Base-by-base conservation (phyloP, 2,329 filamentous ascomycete species). In the Phyllachora maydis region DNA sequence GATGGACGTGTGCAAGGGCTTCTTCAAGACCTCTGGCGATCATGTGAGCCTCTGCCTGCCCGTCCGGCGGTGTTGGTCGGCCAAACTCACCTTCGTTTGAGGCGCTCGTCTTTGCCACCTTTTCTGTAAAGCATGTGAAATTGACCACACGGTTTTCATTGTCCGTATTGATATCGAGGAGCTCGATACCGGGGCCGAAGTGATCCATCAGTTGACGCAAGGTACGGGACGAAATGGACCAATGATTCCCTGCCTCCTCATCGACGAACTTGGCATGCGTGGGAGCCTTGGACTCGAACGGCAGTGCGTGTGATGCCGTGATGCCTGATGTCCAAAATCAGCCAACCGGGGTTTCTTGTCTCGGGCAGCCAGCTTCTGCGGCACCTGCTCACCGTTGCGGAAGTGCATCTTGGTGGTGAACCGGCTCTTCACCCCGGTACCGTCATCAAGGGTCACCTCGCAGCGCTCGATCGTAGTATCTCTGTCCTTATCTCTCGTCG, bases 71-170 rank as follows among this genome's bases (percentile, higher is more conserved):
- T n/a, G n/a, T n/a, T n/a, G n/a, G n/a, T n/a, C n/a, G n/a, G n/a
- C n/a, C n/a, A n/a, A n/a, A 29, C 40, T 26, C 43, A 60, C 63
- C 59, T 40, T 70, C 71, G 11, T 38, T 39, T 24, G 28, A 27
- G 14, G 30, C 27, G 12, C 32, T 30, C 9, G 71, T 68, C 34
- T 69, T 72, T 26, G 69, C 60, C 6, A 74, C 66, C 47, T 79
- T 83, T 42, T 83, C 77, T 1, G 75, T 82, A 37, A 77, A 83
- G 39, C 75, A 82, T 14, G 75, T 78, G 36, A 85, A 78, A 27
- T 77, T 75, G 10, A 76, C 62, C 16, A 66, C 69, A 16, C 29
- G 28, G 22, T 74, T 64, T 25, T 76, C 67, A 8, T 69, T 67
- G 29, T 79, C 68, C 0, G 71, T 68, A 38, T 76, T 74, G 31